Conservation (phyloP, 768 basidiomycete species). For the Suillus occidentalis region DNA sequence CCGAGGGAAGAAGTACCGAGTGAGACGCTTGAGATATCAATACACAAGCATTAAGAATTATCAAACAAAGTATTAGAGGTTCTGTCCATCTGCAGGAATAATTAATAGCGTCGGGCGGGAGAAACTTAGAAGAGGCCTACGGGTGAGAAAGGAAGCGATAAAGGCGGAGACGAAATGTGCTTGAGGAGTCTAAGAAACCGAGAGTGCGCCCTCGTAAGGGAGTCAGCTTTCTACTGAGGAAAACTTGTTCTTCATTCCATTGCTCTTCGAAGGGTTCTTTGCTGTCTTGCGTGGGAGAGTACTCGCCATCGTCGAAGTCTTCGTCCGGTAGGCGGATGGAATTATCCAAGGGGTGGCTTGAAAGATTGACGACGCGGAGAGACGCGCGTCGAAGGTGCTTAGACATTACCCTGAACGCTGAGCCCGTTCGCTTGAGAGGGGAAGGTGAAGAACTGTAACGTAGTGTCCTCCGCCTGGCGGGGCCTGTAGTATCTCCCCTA, state of each 20-base stretch:
- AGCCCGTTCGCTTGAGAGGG: conserved; percentile 60
- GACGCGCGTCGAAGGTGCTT: conserved; percentile 63
- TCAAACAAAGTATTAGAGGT: conserved; percentile 77
- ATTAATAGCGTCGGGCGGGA: conserved; percentile 5
- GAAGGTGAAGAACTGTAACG: conserved; percentile 58
- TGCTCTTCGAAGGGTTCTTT: conserved; percentile 36
- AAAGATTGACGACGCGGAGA: conserved; percentile 80
- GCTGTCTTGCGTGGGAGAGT: conserved; percentile 32
- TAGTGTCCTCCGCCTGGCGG: conserved; percentile 37
- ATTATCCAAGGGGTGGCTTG: conserved; percentile 57
- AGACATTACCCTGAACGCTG: conserved; percentile 57
- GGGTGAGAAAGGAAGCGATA: conserved; percentile 68
- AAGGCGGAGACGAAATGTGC: conserved; percentile 58
- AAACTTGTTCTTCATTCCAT: conserved; percentile 20
- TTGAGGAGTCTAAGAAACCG: conserved; percentile 72
- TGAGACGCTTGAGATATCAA: conserved; percentile 78
- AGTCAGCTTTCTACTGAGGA: conserved; percentile 45
- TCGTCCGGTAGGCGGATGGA: conserved; percentile 56
- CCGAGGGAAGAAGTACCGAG: conserved; percentile 53
- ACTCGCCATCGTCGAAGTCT: conserved; percentile 34
- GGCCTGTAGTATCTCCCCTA: conserved; percentile 39
- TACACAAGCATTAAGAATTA: conserved; percentile 80
- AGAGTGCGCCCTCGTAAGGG: conserved; percentile 79
- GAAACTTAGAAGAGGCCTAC: conserved; percentile 45
- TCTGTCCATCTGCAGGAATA: conserved; percentile 71